phyloP scores from a whole-genome alignment of 2,329 filamentous ascomycete species.

The Fusarium sp. region DNA sequence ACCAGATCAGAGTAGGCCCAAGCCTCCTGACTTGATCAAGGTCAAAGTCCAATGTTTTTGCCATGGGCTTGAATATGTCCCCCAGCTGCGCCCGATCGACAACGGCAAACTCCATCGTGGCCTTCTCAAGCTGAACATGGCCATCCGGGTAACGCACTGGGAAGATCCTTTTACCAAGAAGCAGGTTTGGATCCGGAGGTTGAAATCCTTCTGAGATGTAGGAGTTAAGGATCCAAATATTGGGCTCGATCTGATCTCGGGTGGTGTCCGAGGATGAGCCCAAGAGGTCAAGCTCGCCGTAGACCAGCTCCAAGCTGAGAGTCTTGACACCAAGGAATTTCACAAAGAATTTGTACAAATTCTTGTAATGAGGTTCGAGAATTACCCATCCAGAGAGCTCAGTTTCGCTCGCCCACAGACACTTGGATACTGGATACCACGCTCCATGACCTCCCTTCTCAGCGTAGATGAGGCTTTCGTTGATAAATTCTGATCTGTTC shows the following conservation, averaged over 20 bases:
- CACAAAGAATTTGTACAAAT: slow-evolving; percentile 4
- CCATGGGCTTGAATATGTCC: background rate
- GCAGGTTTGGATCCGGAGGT: background rate
- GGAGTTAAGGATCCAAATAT: background rate
- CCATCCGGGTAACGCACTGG: background rate
- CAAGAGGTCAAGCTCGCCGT: background rate
- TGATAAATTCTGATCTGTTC: background rate
- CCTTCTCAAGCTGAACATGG: background rate
- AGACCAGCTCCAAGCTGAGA: background rate
- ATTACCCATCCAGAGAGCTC: background rate
- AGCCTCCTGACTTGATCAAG: background rate
- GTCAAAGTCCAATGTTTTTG: background rate
- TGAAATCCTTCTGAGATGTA: background rate
- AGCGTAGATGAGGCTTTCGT: background rate
- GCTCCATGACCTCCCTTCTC: background rate
- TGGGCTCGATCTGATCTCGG: background rate
- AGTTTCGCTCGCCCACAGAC: slow-evolving; percentile 7
- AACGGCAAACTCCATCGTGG: background rate
- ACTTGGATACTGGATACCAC: background rate
- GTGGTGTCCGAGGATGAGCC: background rate
- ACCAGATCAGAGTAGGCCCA: background rate
- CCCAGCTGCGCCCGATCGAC: background rate
- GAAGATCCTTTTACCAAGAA: background rate
- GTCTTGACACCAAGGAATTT: slow-evolving; percentile 3
- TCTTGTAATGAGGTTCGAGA: background rate